Conservation (phyloP, 176 grass and related monocot genomes). For the Oryza meridionalis region DNA sequence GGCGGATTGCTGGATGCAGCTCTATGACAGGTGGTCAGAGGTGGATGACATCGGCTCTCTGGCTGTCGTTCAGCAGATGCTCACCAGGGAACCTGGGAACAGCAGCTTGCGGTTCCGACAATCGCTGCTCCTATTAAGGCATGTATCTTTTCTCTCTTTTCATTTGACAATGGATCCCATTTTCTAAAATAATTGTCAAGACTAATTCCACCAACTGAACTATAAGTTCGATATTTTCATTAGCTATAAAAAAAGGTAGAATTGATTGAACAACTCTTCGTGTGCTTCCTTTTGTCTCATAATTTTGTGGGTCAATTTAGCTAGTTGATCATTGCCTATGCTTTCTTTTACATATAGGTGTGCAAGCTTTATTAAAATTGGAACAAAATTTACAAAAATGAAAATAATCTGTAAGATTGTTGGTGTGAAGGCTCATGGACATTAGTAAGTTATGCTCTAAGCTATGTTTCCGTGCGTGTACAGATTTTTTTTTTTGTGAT, state of each 20-base stretch:
- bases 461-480: background rate
- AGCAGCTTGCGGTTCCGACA: slow-evolving; percentile 92
- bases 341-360: background rate
- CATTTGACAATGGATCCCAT: background rate
- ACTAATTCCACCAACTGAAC: background rate
- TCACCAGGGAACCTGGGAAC: slow-evolving; percentile 79
- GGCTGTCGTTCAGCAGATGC: slow-evolving; percentile 93
- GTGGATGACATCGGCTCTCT: slow-evolving; percentile 94
- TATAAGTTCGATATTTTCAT: background rate
- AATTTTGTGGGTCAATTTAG: background rate
- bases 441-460: background rate
- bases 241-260: background rate
- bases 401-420: background rate
- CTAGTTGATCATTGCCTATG: background rate
- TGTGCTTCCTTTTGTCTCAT: background rate
- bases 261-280: background rate
- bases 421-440: background rate
- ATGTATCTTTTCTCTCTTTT: slow-evolving; percentile 14
- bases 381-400: background rate
- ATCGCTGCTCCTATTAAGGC: slow-evolving; percentile 86
- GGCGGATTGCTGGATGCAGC: slow-evolving; percentile 98
- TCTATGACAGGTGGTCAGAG: slow-evolving; percentile 89
- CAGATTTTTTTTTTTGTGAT: background rate
- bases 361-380: background rate
- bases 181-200: background rate